These are phyloP conservation scores for Eugenia klotzschiana DNA, from an alignment of 441 rosid genomes.

Conservation along the genomic window DNA sequence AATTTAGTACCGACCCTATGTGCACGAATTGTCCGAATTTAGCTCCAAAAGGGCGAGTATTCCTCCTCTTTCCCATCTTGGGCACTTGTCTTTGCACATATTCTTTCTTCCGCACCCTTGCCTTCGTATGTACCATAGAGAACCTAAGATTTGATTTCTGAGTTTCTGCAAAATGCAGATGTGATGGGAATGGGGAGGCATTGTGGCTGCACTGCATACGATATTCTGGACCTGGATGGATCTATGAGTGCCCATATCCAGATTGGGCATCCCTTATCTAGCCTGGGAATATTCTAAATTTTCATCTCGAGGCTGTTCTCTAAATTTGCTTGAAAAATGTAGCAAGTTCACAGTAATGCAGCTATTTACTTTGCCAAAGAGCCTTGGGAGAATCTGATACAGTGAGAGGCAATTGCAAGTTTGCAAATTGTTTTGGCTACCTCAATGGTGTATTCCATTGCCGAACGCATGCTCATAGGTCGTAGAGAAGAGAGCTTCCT, in stretches of 20 bases:
- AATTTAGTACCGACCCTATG: not conserved
- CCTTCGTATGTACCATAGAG: not conserved
- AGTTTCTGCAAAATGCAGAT: not conserved
- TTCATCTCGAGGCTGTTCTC: not conserved
- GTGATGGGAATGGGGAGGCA: not conserved
- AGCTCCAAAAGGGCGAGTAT: not conserved
- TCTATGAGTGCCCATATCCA: constrained; percentile 9
- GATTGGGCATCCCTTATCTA: not conserved
- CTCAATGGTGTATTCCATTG: not conserved
- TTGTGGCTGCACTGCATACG: constrained; percentile 5
- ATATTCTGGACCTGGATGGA: constrained; percentile 4
- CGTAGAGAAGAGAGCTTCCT: not conserved
- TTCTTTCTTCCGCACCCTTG: not conserved
- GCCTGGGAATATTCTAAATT: not conserved
- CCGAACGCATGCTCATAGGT: not conserved
- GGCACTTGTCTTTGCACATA: not conserved
- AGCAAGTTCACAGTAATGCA: not conserved
- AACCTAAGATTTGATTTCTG: not conserved
- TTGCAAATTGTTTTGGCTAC: not conserved
- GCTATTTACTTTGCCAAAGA: not conserved
- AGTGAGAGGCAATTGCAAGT: not conserved
- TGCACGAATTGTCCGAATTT: constrained; percentile 1
- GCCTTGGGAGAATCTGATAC: not conserved
- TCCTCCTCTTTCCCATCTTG: not conserved
- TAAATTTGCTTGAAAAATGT: not conserved